Percentiles rank a stretch among this genome's conserved stretches.
Conservation (phyloP, 352 stramenopile genomes). For the Blastocystis sp. region DNA sequence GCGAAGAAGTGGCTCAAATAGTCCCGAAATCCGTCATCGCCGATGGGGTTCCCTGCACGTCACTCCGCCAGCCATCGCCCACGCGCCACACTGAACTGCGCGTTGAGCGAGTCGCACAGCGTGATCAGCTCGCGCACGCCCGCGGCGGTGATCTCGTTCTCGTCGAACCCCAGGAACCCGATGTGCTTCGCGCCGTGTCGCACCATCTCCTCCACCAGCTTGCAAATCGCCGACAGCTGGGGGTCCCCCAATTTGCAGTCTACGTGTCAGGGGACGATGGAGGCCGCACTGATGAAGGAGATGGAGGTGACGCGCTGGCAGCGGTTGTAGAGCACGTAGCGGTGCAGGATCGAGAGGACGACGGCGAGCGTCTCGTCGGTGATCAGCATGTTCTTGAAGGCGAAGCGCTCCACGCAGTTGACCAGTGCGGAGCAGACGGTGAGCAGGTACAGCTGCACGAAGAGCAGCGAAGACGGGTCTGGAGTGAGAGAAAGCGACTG, state of each 20-base stretch:
- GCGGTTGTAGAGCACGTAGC: slow-evolving; percentile 47
- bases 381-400: slow-evolving; percentile 4
- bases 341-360: slow-evolving; percentile 2
- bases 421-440: background rate
- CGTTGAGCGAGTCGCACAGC: background rate
- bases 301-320: background rate
- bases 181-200: background rate
- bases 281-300: background rate
- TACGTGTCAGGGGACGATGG: background rate
- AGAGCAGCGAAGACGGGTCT: slow-evolving; percentile 13
- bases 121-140: background rate
- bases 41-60: slow-evolving; percentile 19
- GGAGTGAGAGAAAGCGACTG: background rate
- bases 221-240: background rate
- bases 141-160: background rate
- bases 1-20: slow-evolving; percentile 34
- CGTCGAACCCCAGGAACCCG: slow-evolving; percentile 24
- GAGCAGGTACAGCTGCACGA: slow-evolving; percentile 33
- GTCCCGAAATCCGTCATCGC: background rate
- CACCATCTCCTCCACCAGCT: background rate
- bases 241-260: slow-evolving; percentile 20
- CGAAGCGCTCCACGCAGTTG: slow-evolving; percentile 12
- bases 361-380: background rate
- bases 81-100: slow-evolving; percentile 13
- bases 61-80: background rate